phyloP scores from a whole-genome alignment of 2,329 filamentous ascomycete genomes.

The Dothideomycetes sp. region DNA sequence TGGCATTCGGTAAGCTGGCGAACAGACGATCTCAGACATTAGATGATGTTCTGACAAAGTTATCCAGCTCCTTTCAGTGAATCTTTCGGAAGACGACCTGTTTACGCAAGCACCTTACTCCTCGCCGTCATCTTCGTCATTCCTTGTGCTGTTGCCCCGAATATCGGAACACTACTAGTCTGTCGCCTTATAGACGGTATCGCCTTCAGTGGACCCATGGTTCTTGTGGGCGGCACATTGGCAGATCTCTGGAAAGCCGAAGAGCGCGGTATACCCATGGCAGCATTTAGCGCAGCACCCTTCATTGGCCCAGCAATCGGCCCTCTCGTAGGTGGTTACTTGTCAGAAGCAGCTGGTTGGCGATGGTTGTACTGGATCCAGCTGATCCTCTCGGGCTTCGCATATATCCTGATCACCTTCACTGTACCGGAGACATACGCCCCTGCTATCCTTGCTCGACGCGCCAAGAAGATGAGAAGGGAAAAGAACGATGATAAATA shows the following conservation, averaged over 20 bases:
- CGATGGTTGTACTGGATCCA: constrained; percentile 83
- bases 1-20: neutral
- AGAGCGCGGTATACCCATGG: constrained; percentile 79
- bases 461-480: constrained; percentile 62
- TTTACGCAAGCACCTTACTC: constrained; percentile 59
- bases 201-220: constrained; percentile 78
- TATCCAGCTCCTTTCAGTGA: constrained; percentile 58
- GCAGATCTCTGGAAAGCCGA: constrained; percentile 78
- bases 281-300: constrained; percentile 70
- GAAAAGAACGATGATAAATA: constrained; percentile 54
- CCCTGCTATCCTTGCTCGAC: constrained; percentile 58
- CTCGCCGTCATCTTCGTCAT: constrained; percentile 70
- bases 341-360: constrained; percentile 61
- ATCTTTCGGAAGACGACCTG: constrained; percentile 57
- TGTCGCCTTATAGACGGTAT: constrained; percentile 72
- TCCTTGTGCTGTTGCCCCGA: constrained; percentile 65
- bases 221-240: constrained; percentile 69
- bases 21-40: constrained; percentile 16
- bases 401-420: constrained; percentile 69
- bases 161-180: constrained; percentile 65
- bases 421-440: constrained; percentile 88
- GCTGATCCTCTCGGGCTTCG: constrained; percentile 58
- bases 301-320: constrained; percentile 65
- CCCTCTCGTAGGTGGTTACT: constrained; percentile 60
- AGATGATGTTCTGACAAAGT: neutral